Base-by-base conservation (phyloP, 2,329 filamentous ascomycete species). In the Helminthosporium solani region DNA sequence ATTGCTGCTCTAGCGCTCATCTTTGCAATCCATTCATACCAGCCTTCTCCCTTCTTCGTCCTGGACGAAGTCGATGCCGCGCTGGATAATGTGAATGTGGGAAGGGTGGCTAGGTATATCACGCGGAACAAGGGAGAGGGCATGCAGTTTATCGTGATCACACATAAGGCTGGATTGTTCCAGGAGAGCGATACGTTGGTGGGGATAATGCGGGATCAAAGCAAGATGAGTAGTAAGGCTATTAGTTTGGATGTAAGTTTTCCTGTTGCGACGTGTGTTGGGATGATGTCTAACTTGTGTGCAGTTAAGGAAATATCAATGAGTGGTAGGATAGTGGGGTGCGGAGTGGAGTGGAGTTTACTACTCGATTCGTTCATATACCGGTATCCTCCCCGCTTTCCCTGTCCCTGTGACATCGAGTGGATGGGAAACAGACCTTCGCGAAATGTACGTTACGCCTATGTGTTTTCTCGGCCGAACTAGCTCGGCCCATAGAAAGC, bases 91-190 rank as follows among this genome's bases (percentile, higher is more conserved):
- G 90, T 92, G 50, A 99, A 99, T 61, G 94, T 97, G 6, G 86
- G 90, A 58, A 90, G 95, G 68, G 91, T 99, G 71, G 94, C 92
- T 55, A 94, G 94, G 70, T 99, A 99, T 66, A 95, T 99, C 52
- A 83, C 87, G 30, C 90, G 95, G 64, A 91, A 99, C 71, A 88
- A 91, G 1, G 89, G 90, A 0, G 94, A 94, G 1, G 95, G 95
- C 12, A 97, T 97, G 90, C 94, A 99, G 70, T 99, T 99, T 60
- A 95, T 99, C 50, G 94, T 99, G 57, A 99, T 99, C 70, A 90
- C 85, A 74, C 79, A 99, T 68, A 99, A 99, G 80, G 88, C 90
- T 0, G 91, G 90, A 1, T 77, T 99, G 46, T 99, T 97, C 75
- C 91, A 99, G 73, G 88, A 95, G 70, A 96, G 90, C 65, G 91